Base-by-base conservation (phyloP, 169 alveolate genomes). In the Sarcocystis neurona region DNA sequence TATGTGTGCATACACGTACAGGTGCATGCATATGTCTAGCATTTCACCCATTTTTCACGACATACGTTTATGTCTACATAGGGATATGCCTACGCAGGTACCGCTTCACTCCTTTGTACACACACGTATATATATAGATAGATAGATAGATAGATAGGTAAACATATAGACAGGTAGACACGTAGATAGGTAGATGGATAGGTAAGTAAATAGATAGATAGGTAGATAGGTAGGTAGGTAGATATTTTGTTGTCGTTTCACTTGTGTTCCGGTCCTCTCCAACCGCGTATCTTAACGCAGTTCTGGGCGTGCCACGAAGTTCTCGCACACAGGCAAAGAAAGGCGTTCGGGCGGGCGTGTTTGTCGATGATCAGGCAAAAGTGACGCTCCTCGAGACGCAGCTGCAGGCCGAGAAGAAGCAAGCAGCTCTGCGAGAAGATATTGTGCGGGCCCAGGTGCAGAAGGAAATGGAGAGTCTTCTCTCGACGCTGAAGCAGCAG, bases 301-400 rank as follows among this genome's bases (percentile, higher is more conserved):
- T 0, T 30, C 32, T 66, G 47, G 39, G 39, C 23, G 41, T 66
- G 63, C 63, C 30, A 12, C 63, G n/a, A n/a, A n/a, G n/a, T 53
- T 10, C 63, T 53, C 63, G 63, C 20, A 20, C 63, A 12, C 20
- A 10, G 10, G 10, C 30, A n/a, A 41, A 41, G 0, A 12, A n/a
- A 0, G 43, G n/a, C 74, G 48, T 34, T 43, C 18, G 50, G 89
- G 48, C 30, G 79, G 66, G 43, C 39, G n/a, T 30, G 46, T 41
- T 43, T 32, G 48, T 43, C 27, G 34, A 15, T 48, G 60, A 2
- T 27, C 50, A 74, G 85, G 75, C 53, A 37, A 56, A 79, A 32
- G 34, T 86, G 43, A 78, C 85, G 20, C 70, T 77, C 10, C 79
- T 79, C 34, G 91, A 86, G 78, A 77, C 91, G 30, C 91, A 86